Evolutionary conservation across 305 asterid genomes (phyloP).

Genomic region (Rubia peregrina): DNA sequence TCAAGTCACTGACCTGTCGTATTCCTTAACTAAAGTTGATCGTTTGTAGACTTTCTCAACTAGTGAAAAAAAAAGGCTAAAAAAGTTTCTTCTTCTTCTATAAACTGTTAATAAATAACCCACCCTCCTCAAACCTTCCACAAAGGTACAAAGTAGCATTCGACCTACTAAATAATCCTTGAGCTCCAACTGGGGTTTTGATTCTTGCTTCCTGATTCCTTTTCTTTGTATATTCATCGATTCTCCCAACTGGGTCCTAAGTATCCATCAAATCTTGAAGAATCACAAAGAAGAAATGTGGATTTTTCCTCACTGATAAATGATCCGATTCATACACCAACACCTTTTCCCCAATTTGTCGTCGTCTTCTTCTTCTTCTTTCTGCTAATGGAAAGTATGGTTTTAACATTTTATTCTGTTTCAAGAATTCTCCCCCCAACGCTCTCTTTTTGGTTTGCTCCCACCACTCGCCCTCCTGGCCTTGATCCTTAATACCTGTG

Average conservation of each 20-base stretch:
- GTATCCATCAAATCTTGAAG: conserved; percentile 41
- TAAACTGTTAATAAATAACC: conserved; percentile 9
- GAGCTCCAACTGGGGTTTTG: background rate
- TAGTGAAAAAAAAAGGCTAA: background rate
- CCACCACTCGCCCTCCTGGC: conserved; percentile 44
- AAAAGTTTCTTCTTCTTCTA: background rate
- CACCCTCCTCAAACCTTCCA: background rate
- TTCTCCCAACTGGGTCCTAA: conserved; percentile 24
- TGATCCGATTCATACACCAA: background rate
- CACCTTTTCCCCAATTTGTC: conserved; percentile 26
- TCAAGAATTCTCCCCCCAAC: conserved; percentile 20
- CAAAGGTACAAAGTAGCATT: background rate
- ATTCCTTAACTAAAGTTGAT: too few relatives aligned
- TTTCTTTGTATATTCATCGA: conserved; percentile 22
- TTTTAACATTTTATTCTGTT: conserved; percentile 13
- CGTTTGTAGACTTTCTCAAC: too few relatives aligned
- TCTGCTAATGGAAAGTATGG: conserved; percentile 28
- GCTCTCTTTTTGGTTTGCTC: conserved; percentile 41
- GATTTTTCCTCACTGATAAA: conserved; percentile 32
- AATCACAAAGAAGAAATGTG: conserved; percentile 35
- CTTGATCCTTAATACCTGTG: conserved; percentile 27
- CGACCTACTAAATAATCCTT: background rate
- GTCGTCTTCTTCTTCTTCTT: conserved; percentile 3
- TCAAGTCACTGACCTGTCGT: too few relatives aligned
- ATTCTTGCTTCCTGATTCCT: conserved; percentile 11